Evolutionary conservation across 176 grass and related monocot species (phyloP).

Genomic region (Bonia amplexicaulis): DNA sequence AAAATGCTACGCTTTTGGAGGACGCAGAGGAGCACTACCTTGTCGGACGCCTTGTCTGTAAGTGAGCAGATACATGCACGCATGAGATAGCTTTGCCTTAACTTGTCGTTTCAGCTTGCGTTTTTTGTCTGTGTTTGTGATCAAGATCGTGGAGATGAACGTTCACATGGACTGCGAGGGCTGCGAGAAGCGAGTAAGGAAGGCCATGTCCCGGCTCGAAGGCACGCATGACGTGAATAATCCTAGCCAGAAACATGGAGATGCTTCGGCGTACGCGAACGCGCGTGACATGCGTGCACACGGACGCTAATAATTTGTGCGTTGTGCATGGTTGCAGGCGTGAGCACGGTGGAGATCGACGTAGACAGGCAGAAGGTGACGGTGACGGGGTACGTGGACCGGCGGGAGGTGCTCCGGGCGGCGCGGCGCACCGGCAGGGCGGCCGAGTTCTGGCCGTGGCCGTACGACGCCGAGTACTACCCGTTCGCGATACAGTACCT

Average conservation of each 20-base stretch:
- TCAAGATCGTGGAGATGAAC: constrained; percentile 76
- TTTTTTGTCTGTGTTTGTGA: neutral
- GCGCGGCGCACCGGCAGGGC: constrained; percentile 66
- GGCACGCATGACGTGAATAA: constrained; percentile 27
- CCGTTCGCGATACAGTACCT: constrained; percentile 76
- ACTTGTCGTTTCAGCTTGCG: neutral
- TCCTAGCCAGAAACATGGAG: neutral
- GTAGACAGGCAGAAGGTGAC: constrained; percentile 86
- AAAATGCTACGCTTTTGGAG: constrained; percentile 50
- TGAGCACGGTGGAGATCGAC: constrained; percentile 70
- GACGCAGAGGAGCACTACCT: constrained; percentile 30
- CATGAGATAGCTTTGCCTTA: neutral
- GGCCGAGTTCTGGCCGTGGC: constrained; percentile 84
- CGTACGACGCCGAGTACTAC: constrained; percentile 74
- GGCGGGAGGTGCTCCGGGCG: constrained; percentile 60
- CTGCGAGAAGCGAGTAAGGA: constrained; percentile 61
- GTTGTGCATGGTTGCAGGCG: constrained; percentile 34
- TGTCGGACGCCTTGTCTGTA: constrained; percentile 59
- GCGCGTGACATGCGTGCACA: neutral
- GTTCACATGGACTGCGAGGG: constrained; percentile 95
- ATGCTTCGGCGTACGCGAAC: neutral
- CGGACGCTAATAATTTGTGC: too few relatives aligned
- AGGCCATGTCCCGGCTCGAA: constrained; percentile 62
- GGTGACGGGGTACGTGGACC: constrained; percentile 69
- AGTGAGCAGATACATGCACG: constrained; percentile 23